Percentiles rank a stretch among this genome's conserved stretches.
These are phyloP conservation scores for Penicillium steckii DNA, from an alignment of 495 filamentous ascomycete genomes.

Conservation along the genomic window DNA sequence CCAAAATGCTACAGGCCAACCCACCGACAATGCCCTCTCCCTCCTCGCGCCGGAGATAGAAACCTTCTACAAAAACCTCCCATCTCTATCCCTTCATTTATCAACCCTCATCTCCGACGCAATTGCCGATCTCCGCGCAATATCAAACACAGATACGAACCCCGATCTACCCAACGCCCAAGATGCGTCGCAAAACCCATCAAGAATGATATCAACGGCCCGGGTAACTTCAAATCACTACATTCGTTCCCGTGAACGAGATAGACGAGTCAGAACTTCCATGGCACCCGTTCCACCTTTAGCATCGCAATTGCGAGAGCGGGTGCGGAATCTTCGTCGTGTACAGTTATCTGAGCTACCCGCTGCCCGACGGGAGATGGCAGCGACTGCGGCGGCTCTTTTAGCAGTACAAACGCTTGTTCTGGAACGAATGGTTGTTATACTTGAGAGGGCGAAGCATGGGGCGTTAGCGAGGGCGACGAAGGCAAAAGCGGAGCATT, in stretches of 20 bases:
- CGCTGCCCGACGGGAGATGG: constrained; percentile 34
- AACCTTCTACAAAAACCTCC: constrained; percentile 36
- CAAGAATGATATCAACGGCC: background rate
- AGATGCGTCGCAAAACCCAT: background rate
- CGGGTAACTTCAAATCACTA: constrained; percentile 16
- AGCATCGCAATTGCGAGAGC: constrained; percentile 25
- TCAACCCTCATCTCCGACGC: constrained; percentile 26
- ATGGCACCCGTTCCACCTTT: constrained; percentile 24
- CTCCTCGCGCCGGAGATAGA: constrained; percentile 40
- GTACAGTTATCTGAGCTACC: constrained; percentile 35
- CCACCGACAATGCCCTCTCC: constrained; percentile 13
- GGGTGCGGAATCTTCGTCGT: constrained; percentile 26
- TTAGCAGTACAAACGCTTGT: constrained; percentile 31
- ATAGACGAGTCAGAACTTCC: constrained; percentile 26
- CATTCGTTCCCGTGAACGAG: constrained; percentile 26
- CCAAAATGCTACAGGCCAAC: constrained; percentile 5
- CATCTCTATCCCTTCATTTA: constrained; percentile 24
- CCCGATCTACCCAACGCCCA: constrained; percentile 2
- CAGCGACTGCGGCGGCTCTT: constrained; percentile 36
- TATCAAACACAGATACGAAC: constrained; percentile 17
- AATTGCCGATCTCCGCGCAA: constrained; percentile 27
- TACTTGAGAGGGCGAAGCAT: constrained; percentile 62
- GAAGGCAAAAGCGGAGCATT: constrained; percentile 53
- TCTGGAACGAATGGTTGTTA: constrained; percentile 39
- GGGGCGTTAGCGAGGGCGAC: constrained; percentile 58